A percentile compares a stretch with the other conserved stretches of the same genome.
Evolutionary conservation across 208 protist genomes (phyloP).

Genomic region (Phytomonas sp.): DNA sequence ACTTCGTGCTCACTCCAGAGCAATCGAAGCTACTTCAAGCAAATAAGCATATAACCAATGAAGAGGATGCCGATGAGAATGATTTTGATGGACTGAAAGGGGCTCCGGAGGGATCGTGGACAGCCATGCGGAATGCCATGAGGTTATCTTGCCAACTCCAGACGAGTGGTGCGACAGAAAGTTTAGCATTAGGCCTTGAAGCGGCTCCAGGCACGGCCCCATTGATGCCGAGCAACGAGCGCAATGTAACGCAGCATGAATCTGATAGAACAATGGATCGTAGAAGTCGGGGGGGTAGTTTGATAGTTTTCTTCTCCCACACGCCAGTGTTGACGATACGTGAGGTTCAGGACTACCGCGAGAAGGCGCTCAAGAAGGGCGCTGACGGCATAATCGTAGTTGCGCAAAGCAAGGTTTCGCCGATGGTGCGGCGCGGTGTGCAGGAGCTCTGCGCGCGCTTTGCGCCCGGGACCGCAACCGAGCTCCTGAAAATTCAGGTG

Average conservation of each 20-base stretch:
- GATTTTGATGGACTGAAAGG: conserved; percentile 19
- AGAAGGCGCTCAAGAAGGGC: conserved; percentile 54
- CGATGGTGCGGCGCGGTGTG: conserved; percentile 39
- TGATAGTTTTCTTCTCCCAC: conserved; percentile 12
- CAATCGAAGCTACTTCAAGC: conserved; percentile 6
- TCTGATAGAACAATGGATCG: not conserved
- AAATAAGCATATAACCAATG: conserved; percentile 1
- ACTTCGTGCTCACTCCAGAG: conserved; percentile 42
- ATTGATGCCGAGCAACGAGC: not conserved
- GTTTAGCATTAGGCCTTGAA: not conserved
- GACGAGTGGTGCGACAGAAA: not conserved
- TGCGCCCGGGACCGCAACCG: conserved; percentile 25
- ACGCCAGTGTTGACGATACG: conserved; percentile 26
- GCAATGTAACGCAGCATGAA: not conserved
- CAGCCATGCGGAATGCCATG: conserved; percentile 56
- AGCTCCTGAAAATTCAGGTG: conserved; percentile 79
- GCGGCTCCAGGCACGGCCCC: not conserved
- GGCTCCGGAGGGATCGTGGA: conserved; percentile 28
- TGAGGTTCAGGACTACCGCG: conserved; percentile 47
- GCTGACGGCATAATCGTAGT: conserved; percentile 56
- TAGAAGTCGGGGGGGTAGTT: not conserved
- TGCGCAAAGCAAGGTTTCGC: conserved; percentile 33
- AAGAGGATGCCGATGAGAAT: conserved; percentile 13
- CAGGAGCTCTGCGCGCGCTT: conserved; percentile 57
- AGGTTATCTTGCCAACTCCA: conserved; percentile 32